Evolutionary conservation across 2,329 filamentous ascomycete genomes (phyloP), one percentile per base, ranked within the genome.

Genomic region (Ophiocordyceps camponoti-floridani): DNA sequence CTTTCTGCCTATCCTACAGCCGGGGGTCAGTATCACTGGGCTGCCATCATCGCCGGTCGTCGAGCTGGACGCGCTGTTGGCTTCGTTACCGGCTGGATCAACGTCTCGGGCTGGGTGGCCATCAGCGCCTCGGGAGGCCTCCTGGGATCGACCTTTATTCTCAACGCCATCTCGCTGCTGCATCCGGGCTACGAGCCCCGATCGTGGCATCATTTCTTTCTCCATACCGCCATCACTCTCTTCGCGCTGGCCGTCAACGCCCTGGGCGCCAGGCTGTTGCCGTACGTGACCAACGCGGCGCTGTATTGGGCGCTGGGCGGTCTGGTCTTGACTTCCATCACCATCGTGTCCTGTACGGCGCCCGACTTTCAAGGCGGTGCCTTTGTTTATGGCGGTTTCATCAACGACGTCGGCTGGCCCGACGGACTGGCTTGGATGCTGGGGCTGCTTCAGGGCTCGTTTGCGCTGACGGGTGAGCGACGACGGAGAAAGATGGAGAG

Each of bases 31-130:
- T 84, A 85, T 50, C 78, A 84, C 55, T 84, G 80, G 81, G 81
- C 79, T 3, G 78, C 80, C 45, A 62, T 75, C 43, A 63, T 84
- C 49, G 69, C 72, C 30, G 79, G 76, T 66, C 67, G 69, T 47
- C 62, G 60, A 45, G 80, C 70, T 67, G 72, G 74, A 16, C 73
- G 76, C 0, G 63, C 75, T 28, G 68, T 84, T 11, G 79, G 77
- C 42, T 85, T 79, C 65, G 72, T 77, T 42, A 84, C 79, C 0
- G 81, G 81, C 27, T 85, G 80, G 79, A 82, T 79, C 57, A 81
- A 79, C 52, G 72, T 77, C 35, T 76, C 76, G n/a, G 80, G 79
- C 14, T 84, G 80, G 77, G 77, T 83, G 30, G 74, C 75, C 10
- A 60, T 85, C 44, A 77, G 75, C 4, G 80, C 81, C 8, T 82